Evolutionary conservation across 257 asterid species (phyloP), one percentile per base, ranked within the genome.

Genomic region (Agastache rugosa): DNA sequence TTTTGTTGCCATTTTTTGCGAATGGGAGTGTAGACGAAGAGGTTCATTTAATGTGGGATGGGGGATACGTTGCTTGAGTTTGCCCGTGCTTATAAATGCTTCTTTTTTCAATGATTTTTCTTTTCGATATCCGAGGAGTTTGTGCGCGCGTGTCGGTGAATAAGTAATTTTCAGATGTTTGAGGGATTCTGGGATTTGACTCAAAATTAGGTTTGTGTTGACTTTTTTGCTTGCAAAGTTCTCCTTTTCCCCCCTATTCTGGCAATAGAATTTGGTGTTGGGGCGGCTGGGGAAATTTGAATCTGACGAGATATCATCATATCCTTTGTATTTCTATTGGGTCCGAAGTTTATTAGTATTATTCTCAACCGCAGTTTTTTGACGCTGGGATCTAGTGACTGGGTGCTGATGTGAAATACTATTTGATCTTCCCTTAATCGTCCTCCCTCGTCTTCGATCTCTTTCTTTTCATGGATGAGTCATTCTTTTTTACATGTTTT

Each of bases 21-120:
- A 56, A 75, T 68, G 72, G 75, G 74, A 45, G 70, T 62, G 77
- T 74, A 53, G 71, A 45, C 35, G 61, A 41, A 66, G 63, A 42
- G 56, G 72, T 50, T 75, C 73, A 61, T 67, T 77, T 67, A 78
- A 71, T 78, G 83, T 76, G 55, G 44, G 44, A 71, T 53, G 37
- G 71, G 41, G 73, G 74, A 61, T 59, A 44, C 59, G 25, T 51
- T 10, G 8, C 9, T 72, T 34, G 85, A 48, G 71, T 23, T 34
- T 53, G 23, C 62, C 60, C 70, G 22, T 72, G 69, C 66, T 34
- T 67, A 6, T 50, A 23, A 29, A 15, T 44, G 64, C 44, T 50
- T 53, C 69, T 8, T 77, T 70, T 63, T 25, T 29, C 41, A 29
- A 51, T 53, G 78, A 22, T 64, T 25, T 48, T 45, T n/a, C n/a